These are phyloP conservation scores for Lepidopterella palustris DNA, from an alignment of 495 filamentous ascomycete species.

Conservation along the genomic window DNA sequence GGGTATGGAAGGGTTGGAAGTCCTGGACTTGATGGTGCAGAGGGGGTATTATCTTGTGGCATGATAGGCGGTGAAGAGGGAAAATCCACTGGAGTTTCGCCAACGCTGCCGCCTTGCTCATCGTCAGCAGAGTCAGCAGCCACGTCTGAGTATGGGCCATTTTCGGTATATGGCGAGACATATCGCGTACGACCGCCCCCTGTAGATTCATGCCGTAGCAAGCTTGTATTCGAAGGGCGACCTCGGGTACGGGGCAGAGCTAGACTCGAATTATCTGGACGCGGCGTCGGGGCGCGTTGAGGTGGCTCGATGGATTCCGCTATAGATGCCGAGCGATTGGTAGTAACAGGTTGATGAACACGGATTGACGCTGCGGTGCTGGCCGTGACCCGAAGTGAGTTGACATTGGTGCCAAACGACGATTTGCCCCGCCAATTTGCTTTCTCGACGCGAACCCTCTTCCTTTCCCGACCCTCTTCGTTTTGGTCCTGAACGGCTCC, in stretches of 20 bases:
- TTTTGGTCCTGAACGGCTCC: constrained; percentile 3
- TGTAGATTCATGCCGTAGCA: constrained; percentile 19
- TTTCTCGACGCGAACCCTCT: constrained; percentile 66
- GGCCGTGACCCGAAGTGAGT: constrained; percentile 79
- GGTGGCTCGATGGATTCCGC: constrained; percentile 62
- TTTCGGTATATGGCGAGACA: constrained; percentile 15
- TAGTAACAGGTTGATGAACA: constrained; percentile 68
- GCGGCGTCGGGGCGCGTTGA: constrained; percentile 74
- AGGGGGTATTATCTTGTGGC: constrained; percentile 9
- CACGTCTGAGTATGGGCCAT: constrained; percentile 18
- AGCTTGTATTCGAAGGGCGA: constrained; percentile 21
- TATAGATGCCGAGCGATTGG: constrained; percentile 46
- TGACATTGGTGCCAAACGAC: constrained; percentile 61
- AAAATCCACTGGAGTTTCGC: constrained; percentile 25
- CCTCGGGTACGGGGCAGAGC: constrained; percentile 14
- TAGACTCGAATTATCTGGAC: constrained; percentile 15
- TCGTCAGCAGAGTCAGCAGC: constrained; percentile 28
- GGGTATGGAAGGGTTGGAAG: constrained; percentile 21
- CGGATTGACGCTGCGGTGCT: constrained; percentile 83
- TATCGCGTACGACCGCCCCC: constrained; percentile 3
- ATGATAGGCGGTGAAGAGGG: constrained; percentile 30
- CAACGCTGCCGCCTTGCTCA: constrained; percentile 21
- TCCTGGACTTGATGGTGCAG: constrained; percentile 26
- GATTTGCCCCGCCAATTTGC: constrained; percentile 61
- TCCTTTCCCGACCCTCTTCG: constrained; percentile 47